These are phyloP conservation scores for Trametes punicea DNA, from an alignment of 768 basidiomycete species.

Conservation along the genomic window DNA sequence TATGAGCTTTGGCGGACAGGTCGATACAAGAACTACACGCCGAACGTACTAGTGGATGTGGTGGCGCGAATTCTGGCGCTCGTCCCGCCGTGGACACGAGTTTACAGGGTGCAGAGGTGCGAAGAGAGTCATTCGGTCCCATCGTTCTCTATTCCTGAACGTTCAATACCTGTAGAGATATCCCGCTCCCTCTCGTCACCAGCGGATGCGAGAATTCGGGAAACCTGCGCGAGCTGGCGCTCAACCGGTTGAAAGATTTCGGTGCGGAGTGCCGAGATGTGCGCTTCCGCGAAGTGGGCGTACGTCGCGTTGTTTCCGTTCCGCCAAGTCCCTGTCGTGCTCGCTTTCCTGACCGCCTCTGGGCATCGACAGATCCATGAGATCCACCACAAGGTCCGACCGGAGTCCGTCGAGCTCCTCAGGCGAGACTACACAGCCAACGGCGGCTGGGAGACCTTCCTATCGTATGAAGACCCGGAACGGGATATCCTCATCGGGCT, in stretches of 20 bases:
- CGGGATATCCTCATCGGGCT: constrained; percentile 94
- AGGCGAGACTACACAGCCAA: constrained; percentile 95
- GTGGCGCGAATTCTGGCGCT: constrained; percentile 94
- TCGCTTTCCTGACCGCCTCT: constrained; percentile 3
- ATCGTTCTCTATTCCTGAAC: background rate
- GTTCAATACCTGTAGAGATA: constrained; percentile 58
- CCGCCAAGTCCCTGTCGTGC: background rate
- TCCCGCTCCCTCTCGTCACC: constrained; percentile 92
- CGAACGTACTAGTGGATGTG: constrained; percentile 97
- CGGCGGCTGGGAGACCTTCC: constrained; percentile 99
- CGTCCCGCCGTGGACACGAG: constrained; percentile 97
- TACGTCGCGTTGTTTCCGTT: constrained; percentile 39
- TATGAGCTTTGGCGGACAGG: constrained; percentile 97
- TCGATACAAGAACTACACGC: constrained; percentile 98
- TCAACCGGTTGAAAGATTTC: constrained; percentile 99
- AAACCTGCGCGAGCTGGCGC: constrained; percentile 91
- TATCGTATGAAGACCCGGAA: constrained; percentile 98
- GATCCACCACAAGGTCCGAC: constrained; percentile 96
- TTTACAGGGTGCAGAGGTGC: constrained; percentile 95
- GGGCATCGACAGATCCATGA: constrained; percentile 75
- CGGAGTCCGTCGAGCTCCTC: constrained; percentile 92
- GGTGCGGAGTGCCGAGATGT: constrained; percentile 97
- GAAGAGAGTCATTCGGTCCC: constrained; percentile 15
- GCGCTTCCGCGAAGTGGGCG: constrained; percentile 95
- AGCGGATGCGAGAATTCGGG: constrained; percentile 98